Evolutionary conservation across 1,284 basidiomycete species (phyloP).

Genomic region (Stygiomarasmius scandens): DNA sequence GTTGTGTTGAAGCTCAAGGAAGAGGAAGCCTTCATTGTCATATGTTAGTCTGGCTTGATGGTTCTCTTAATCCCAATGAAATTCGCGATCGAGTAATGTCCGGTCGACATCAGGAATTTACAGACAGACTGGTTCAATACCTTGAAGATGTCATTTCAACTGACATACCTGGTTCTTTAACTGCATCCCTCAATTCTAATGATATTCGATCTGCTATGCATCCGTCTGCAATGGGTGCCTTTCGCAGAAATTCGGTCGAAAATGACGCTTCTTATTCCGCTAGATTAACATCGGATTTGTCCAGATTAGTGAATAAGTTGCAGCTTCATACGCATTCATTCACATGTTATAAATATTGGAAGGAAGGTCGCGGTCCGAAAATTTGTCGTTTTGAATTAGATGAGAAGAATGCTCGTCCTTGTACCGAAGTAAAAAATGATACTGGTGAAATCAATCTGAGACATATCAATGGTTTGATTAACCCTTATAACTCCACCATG

Average conservation of each 20-base stretch:
- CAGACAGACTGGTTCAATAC: conserved; percentile 14
- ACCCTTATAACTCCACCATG: conserved; percentile 41
- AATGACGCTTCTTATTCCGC: not conserved
- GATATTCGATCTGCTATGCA: conserved; percentile 14
- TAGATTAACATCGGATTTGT: conserved; percentile 24
- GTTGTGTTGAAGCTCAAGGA: conserved; percentile 46
- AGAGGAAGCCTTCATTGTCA: conserved; percentile 43
- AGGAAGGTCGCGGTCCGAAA: conserved; percentile 22
- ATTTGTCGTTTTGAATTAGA: conserved; percentile 37
- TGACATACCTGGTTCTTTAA: conserved; percentile 19
- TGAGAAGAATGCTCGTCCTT: conserved; percentile 4
- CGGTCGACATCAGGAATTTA: conserved; percentile 24
- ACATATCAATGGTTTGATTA: conserved; percentile 36
- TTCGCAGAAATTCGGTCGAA: no score
- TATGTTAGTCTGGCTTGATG: conserved; percentile 46
- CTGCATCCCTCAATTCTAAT: conserved; percentile 1
- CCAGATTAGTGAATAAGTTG: conserved; percentile 24
- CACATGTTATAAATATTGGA: conserved; percentile 42
- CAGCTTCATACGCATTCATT: conserved; percentile 33
- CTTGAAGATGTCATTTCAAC: conserved; percentile 34
- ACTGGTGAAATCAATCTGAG: conserved; percentile 32
- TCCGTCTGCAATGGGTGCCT: no score
- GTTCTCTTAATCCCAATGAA: conserved; percentile 35
- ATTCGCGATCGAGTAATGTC: conserved; percentile 26
- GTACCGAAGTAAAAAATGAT: conserved; percentile 28